Conservation (phyloP, 1,284 basidiomycete species). For the Anthracocystis panici-leucophaei region DNA sequence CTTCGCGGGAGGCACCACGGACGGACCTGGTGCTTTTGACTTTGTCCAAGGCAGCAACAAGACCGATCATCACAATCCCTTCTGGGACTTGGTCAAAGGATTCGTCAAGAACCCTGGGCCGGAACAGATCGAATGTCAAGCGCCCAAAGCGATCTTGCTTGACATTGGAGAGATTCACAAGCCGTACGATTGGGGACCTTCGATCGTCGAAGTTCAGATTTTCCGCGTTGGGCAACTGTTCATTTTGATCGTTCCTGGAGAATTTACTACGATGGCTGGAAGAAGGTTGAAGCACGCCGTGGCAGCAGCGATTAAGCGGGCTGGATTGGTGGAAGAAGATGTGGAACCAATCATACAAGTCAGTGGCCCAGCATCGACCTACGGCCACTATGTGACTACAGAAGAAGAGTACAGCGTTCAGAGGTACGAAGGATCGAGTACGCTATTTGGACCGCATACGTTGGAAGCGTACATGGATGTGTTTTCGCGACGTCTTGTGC, state of each 20-base stretch:
- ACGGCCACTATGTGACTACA: constrained; percentile 80
- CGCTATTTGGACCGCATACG: constrained; percentile 83
- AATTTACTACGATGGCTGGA: constrained; percentile 76
- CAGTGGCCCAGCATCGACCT: constrained; percentile 81
- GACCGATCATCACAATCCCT: constrained; percentile 77
- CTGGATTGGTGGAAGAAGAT: constrained; percentile 75
- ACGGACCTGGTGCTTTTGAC: constrained; percentile 82
- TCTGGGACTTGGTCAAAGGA: constrained; percentile 79
- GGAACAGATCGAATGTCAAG: constrained; percentile 79
- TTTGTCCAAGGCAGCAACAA: constrained; percentile 82
- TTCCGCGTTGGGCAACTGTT: constrained; percentile 83
- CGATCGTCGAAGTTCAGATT: constrained; percentile 82
- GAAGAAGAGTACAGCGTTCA: constrained; percentile 81
- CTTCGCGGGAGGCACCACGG: constrained; percentile 79
- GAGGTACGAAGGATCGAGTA: constrained; percentile 84
- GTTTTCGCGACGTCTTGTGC: constrained; percentile 71
- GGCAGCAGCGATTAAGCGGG: constrained; percentile 76
- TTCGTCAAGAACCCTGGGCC: constrained; percentile 77
- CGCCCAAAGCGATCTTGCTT: constrained; percentile 81
- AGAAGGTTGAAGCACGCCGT: constrained; percentile 75
- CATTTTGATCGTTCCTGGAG: constrained; percentile 81
- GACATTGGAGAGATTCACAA: constrained; percentile 60
- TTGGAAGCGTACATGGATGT: constrained; percentile 83
- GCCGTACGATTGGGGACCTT: constrained; percentile 83
- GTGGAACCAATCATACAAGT: constrained; percentile 57